Evolutionary conservation across 2,329 filamentous ascomycete species (phyloP), one percentile per base, ranked within the genome.

Genomic region (Pseudocercospora cruenta): DNA sequence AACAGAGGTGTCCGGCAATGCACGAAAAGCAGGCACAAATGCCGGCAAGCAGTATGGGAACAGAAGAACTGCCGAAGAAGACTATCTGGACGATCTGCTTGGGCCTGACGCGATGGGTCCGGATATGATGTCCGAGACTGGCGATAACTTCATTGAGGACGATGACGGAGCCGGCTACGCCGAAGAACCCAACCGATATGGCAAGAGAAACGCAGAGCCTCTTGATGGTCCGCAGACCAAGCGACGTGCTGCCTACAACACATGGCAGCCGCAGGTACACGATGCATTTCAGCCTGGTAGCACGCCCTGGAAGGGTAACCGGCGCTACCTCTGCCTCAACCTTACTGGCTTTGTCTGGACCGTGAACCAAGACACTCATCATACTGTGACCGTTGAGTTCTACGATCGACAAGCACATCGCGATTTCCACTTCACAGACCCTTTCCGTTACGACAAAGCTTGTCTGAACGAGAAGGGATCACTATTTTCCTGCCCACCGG

Each of bases 371-470:
- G 94, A 97, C 75, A 91, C 91, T 0, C 88, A 84, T 65, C 78
- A 98, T 77, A 99, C 95, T 1, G 90, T 99, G 10, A 97, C 94
- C 0, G 94, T 98, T 1, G 95, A 98, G 74, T 99, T 99, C 78
- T 97, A 98, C 77, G 96, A 99, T 78, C 91, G 93, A 65, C 93
- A 96, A 72, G 89, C 91, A 66, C 91, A 97, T 77, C 87, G 94
- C 57, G 93, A 98, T 78, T 97, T 97, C 74, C 95, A 98, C 81
- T 98, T 99, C 78, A 98, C 94, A 12, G 95, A 99, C 77, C 94
- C 93, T 0, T 97, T 93, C 76, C 85, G 93, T 3, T 98, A 98
- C 79, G 95, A 99, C 80, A 97, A 97, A 79, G 94, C 95, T 21
- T 98, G 94, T 74, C 83, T 99, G 4, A 84, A 92, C 72, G 91